Evolutionary conservation across 495 filamentous ascomycete genomes (phyloP).

Genomic region (Penicillium arizonense): DNA sequence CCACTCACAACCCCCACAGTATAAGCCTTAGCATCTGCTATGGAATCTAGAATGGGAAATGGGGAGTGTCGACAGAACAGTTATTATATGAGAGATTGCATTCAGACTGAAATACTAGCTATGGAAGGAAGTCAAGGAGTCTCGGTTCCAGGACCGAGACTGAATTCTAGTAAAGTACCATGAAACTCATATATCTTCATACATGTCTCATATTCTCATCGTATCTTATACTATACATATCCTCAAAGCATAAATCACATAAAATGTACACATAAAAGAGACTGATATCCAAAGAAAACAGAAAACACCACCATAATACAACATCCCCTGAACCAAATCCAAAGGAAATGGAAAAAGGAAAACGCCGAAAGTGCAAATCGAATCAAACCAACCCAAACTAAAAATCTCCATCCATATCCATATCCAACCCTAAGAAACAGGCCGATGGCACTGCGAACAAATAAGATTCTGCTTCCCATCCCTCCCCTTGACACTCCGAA

Average conservation of each 20-base stretch:
- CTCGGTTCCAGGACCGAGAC: too few species aligned
- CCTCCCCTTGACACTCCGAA: conserved; percentile 47
- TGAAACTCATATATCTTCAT: too few species aligned
- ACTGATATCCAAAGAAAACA: background rate
- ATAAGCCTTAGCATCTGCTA: too few species aligned
- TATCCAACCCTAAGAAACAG: conserved; percentile 14
- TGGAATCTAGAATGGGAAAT: too few species aligned
- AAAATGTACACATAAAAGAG: conserved; percentile 2
- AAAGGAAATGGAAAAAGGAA: background rate
- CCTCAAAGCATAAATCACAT: background rate
- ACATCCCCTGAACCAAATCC: background rate
- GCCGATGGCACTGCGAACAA: conserved; percentile 48
- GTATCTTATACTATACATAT: background rate
- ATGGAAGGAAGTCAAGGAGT: too few species aligned
- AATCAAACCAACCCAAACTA: background rate
- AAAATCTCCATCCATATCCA: too few species aligned
- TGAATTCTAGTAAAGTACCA: too few species aligned
- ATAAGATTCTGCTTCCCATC: conserved; percentile 50
- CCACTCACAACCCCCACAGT: too few species aligned
- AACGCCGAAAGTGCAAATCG: background rate
- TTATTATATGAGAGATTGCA: too few species aligned
- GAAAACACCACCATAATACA: background rate
- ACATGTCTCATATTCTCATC: background rate
- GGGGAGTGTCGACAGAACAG: too few species aligned
- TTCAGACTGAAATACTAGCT: too few species aligned